phyloP scores from a whole-genome alignment of 1,139 yeast genomes.

The Taiozyma sp. region DNA sequence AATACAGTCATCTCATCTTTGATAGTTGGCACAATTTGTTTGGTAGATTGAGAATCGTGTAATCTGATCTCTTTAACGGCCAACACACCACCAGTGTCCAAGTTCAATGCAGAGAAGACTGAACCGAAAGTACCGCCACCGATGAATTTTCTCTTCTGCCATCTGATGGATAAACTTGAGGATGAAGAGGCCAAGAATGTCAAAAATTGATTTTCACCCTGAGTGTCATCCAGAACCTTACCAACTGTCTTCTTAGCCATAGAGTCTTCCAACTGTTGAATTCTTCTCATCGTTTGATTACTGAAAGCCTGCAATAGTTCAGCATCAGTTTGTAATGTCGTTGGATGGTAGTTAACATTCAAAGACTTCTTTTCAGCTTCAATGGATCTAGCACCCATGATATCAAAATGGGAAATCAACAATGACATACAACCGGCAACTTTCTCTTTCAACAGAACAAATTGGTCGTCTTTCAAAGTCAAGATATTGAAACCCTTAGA shows the following conservation, averaged over 20 bases:
- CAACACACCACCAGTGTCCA: constrained; percentile 94
- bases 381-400: constrained; percentile 91
- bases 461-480: constrained; percentile 75
- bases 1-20: constrained; percentile 96
- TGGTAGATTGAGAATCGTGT: constrained; percentile 84
- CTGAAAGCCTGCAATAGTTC: constrained; percentile 29
- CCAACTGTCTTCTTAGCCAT: constrained; percentile 52
- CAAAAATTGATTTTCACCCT: constrained; percentile 82
- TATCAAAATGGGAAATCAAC: constrained; percentile 91
- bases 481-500: constrained; percentile 87
- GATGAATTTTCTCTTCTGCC: constrained; percentile 94
- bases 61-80: constrained; percentile 95
- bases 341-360: constrained; percentile 39
- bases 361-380: constrained; percentile 61
- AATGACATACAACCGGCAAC: constrained; percentile 96
- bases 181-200: constrained; percentile 86
- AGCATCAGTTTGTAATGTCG: constrained; percentile 35
- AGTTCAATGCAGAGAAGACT: constrained; percentile 86
- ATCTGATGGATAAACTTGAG: constrained; percentile 86
- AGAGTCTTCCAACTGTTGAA: constrained; percentile 28
- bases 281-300: constrained; percentile 30
- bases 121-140: constrained; percentile 98
- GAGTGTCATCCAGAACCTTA: constrained; percentile 81
- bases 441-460: constrained; percentile 64
- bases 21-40: constrained; percentile 81